These are phyloP conservation scores for Paramecium primaurelia DNA, from an alignment of 73 alveolate genomes.

Conservation along the genomic window DNA sequence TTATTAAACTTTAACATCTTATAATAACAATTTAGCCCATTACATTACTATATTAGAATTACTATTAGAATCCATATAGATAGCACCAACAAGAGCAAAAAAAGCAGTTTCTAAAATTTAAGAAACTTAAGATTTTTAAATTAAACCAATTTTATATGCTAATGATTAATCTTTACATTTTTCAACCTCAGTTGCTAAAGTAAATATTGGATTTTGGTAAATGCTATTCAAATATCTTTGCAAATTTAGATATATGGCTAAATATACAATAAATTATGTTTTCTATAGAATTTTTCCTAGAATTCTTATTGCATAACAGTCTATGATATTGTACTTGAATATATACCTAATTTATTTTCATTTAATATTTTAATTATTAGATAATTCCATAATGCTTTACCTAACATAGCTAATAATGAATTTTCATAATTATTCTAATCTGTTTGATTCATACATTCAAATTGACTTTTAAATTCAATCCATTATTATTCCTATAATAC, in stretches of 20 bases:
- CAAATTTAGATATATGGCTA: background rate
- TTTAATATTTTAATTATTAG: background rate
- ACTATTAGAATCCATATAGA: background rate
- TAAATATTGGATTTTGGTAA: background rate
- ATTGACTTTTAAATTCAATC: background rate
- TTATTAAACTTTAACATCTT: background rate
- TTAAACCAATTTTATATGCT: background rate
- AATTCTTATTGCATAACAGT: background rate
- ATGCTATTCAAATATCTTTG: background rate
- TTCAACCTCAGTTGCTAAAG: background rate
- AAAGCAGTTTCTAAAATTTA: background rate
- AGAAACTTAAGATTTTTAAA: background rate
- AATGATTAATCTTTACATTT: background rate
- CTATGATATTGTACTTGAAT: background rate
- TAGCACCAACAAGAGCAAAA: constrained; percentile 9
- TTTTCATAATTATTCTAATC: background rate
- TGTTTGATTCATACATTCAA: background rate
- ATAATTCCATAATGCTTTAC: background rate
- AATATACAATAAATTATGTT: background rate
- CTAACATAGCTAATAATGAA: background rate
- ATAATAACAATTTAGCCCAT: background rate
- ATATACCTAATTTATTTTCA: background rate
- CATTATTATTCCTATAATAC: background rate
- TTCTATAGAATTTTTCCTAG: background rate
- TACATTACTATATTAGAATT: background rate